Conservation (phyloP, 2,329 filamentous ascomycete genomes). For the Fusarium penzigii region DNA sequence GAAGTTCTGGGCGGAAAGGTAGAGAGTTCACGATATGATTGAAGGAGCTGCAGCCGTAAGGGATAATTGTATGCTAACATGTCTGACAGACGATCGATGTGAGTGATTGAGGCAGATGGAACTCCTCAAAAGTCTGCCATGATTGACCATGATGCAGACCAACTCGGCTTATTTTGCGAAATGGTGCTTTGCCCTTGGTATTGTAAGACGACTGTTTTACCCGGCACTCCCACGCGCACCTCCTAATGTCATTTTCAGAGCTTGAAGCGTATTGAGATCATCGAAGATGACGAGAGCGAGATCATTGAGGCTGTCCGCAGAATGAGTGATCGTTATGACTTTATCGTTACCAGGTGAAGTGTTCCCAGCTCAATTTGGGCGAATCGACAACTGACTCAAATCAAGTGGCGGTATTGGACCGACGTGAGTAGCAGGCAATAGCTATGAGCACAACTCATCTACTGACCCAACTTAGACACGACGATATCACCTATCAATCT, state of each 20-base stretch:
- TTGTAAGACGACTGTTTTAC: constrained; percentile 42
- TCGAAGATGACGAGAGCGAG: constrained; percentile 87
- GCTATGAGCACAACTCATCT: neutral
- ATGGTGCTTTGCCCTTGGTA: constrained; percentile 63
- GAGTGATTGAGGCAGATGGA: constrained; percentile 21
- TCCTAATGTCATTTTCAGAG: constrained; percentile 43
- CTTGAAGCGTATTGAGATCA: constrained; percentile 87
- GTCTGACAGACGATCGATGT: constrained; percentile 40
- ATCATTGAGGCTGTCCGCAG: constrained; percentile 84
- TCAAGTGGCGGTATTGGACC: constrained; percentile 85
- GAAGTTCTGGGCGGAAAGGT: constrained; percentile 96
- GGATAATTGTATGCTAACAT: constrained; percentile 14
- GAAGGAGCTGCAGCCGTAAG: neutral
- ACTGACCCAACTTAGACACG: constrained; percentile 63
- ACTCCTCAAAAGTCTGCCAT: neutral
- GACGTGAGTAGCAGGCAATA: constrained; percentile 60
- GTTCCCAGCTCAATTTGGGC: neutral
- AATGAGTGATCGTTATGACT: constrained; percentile 89
- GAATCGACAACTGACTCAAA: constrained; percentile 8
- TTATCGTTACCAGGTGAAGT: constrained; percentile 80
- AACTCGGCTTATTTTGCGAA: constrained; percentile 66
- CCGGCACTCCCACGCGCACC: neutral
- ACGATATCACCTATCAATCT: constrained; percentile 95
- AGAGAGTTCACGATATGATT: constrained; percentile 11
- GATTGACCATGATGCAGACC: constrained; percentile 44